These are phyloP conservation scores for Fusarium torreyae DNA, from an alignment of 2,329 filamentous ascomycete genomes.

Conservation along the genomic window DNA sequence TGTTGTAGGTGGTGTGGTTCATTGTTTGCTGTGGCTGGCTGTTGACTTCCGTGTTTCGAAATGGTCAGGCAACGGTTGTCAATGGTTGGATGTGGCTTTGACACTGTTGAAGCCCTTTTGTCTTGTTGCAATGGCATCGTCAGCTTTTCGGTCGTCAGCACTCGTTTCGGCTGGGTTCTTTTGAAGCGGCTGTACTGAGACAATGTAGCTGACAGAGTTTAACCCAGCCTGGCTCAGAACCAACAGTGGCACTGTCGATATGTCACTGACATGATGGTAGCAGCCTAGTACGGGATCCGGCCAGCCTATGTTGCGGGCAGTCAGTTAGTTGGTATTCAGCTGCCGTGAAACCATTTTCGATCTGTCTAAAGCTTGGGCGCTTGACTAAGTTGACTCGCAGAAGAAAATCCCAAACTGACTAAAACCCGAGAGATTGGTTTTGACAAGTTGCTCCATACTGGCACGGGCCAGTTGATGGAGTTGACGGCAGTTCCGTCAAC, in stretches of 20 bases:
- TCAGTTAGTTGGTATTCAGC: constrained; percentile 12
- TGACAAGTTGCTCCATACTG: constrained; percentile 18
- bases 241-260: constrained; percentile 7
- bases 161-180: background rate
- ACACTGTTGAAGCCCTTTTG: constrained; percentile 25
- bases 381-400: background rate
- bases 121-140: constrained; percentile 15
- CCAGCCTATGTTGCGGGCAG: background rate
- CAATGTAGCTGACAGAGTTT: constrained; percentile 28
- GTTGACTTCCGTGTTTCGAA: constrained; percentile 14
- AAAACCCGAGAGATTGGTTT: constrained; percentile 31
- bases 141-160: constrained; percentile 10
- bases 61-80: constrained; percentile 15
- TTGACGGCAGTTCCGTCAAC: background rate
- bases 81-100: constrained; percentile 28
- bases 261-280: constrained; percentile 36
- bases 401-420: constrained; percentile 4
- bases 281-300: constrained; percentile 21
- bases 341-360: background rate
- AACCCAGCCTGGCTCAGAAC: constrained; percentile 3
- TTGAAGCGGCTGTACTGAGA: constrained; percentile 16
- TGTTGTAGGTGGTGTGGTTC: constrained; percentile 24
- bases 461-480: constrained; percentile 28
- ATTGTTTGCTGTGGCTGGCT: constrained; percentile 32
- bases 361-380: background rate